phyloP scores from a whole-genome alignment of 73 alveolate species.

The Paraurostyla sp. region DNA sequence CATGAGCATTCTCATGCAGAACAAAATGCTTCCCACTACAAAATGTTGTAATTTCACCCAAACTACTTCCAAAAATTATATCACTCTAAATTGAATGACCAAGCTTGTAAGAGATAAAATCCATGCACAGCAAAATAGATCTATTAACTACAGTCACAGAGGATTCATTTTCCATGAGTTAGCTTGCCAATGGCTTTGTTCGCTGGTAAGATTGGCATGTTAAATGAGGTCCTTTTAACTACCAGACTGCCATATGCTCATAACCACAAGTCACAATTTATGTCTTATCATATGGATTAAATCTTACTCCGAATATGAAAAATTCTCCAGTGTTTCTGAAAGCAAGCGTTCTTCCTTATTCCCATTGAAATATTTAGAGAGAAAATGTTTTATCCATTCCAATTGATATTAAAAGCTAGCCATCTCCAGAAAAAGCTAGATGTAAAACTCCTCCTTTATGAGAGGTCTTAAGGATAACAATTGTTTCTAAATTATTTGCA shows the following conservation, averaged over 20 bases:
- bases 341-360: constrained; percentile 83
- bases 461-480: constrained; percentile 79
- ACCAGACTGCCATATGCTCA: constrained; percentile 92
- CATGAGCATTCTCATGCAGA: constrained; percentile 91
- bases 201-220: constrained; percentile 57
- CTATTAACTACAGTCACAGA: constrained; percentile 53
- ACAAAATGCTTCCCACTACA: constrained; percentile 90
- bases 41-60: constrained; percentile 91
- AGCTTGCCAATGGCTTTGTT: not conserved
- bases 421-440: constrained; percentile 85
- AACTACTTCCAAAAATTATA: constrained; percentile 88
- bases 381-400: constrained; percentile 86
- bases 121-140: constrained; percentile 79
- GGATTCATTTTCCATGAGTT: constrained; percentile 61
- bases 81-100: constrained; percentile 85
- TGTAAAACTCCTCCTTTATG: constrained; percentile 87
- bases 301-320: constrained; percentile 89
- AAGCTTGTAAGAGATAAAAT: constrained; percentile 67
- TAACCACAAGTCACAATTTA: constrained; percentile 93
- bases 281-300: constrained; percentile 85
- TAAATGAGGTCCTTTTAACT: constrained; percentile 84
- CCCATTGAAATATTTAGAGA: constrained; percentile 84
- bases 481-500: constrained; percentile 90
- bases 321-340: constrained; percentile 88
- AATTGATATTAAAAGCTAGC: constrained; percentile 70